Base-by-base conservation (phyloP, 495 filamentous ascomycete species). In the Talaromyces borbonicus region DNA sequence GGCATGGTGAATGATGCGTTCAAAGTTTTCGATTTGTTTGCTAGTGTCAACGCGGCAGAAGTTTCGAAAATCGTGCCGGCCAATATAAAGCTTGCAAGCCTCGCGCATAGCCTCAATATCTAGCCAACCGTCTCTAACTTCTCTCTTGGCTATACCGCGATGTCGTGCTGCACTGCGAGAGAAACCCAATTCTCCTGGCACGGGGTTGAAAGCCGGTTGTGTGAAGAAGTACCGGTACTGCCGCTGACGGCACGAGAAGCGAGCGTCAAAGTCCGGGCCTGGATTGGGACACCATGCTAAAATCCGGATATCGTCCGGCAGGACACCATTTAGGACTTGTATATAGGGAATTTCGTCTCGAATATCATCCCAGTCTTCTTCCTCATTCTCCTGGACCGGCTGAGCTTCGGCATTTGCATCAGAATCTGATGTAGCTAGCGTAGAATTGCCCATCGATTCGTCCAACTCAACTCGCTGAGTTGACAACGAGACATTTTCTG, bases 151-250 rank as follows among this genome's bases (percentile, higher is more conserved):
- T 15, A 45, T 42, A 24, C 54, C 48, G 19, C 43, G 48, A 12
- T 26, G 14, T 2, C 46, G 51, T 9, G 24, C 50, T 1, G 53
- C 47, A 12, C 52, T 55, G 29, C 60, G 53, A 23, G 49, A 51
- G 29, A 71, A 58, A 16, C 65, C 69, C 41, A 59, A 37, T 23
- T 57, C 30, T 24, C 64, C 62, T 15, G 65, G 55, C 15, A 72
- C 68, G 1, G 89, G 87, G 20, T 78, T 55, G 53, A 87, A 93
- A 2, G 84, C 84, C 0, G 92, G 93, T 54, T 95, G 84, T 7
- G 90, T 97, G 71, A 98, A 98, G 74, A 95, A 96, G 65, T 97
- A 98, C 31, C 81, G 76, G 62, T 98, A 98, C 46, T 80, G 80
- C 37, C 92, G 77, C 60, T 94, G 87, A 38, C 81, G 74, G 66